Evolutionary conservation across 495 filamentous ascomycete species (phyloP).

Genomic region (Gamarada debralockiae): DNA sequence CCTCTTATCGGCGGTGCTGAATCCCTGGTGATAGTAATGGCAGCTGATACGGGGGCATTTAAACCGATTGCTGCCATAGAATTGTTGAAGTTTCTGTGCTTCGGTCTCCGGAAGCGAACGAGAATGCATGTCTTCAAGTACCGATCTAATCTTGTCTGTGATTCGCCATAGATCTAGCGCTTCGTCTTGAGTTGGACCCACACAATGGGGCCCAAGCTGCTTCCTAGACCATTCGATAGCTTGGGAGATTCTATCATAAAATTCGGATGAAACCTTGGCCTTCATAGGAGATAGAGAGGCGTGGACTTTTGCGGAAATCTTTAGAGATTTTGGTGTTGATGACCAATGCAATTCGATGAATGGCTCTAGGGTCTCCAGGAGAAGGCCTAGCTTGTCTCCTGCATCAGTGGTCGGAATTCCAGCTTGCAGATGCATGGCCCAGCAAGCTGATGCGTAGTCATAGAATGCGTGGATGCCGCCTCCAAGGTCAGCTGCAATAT

Average conservation of each 20-base stretch:
- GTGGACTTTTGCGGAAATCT: too few relatives aligned
- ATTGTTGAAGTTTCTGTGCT: conserved; percentile 10
- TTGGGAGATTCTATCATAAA: not conserved
- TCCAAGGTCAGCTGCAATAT: not conserved
- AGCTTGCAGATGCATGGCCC: not conserved
- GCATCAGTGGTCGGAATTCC: not conserved
- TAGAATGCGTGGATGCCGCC: not conserved
- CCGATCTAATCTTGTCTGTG: not conserved
- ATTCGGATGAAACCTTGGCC: not conserved
- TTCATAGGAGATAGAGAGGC: not conserved
- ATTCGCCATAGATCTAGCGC: not conserved
- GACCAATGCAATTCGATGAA: too few relatives aligned
- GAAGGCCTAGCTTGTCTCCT: too few relatives aligned
- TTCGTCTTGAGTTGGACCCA: conserved; percentile 3
- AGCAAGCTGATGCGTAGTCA: not conserved
- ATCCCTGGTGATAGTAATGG: conserved; percentile 41
- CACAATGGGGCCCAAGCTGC: not conserved
- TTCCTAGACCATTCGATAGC: not conserved
- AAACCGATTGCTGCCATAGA: conserved; percentile 33
- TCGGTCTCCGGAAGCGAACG: not conserved
- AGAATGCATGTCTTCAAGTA: not conserved
- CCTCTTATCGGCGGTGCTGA: conserved; percentile 22
- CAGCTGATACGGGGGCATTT: conserved; percentile 40
- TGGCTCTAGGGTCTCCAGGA: too few relatives aligned
- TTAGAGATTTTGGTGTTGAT: too few relatives aligned